These are phyloP conservation scores for Melastoma malabathricum DNA, from an alignment of 345 rosid species.

Conservation along the genomic window DNA sequence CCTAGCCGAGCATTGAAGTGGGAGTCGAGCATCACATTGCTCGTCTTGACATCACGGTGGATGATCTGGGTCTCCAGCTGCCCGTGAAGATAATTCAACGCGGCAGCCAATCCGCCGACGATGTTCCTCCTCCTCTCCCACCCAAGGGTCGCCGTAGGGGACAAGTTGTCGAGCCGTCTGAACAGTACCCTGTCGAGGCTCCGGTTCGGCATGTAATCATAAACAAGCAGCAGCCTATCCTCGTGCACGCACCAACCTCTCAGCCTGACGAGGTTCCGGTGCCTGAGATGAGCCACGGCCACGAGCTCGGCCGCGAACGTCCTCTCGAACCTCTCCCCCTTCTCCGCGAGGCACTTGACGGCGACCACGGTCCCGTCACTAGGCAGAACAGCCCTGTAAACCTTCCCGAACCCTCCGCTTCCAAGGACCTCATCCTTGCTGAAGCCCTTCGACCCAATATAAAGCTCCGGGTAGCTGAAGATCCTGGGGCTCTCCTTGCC, in stretches of 20 bases:
- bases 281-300: slow-evolving; percentile 91
- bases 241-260: slow-evolving; percentile 90
- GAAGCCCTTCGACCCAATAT: slow-evolving; percentile 81
- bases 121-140: slow-evolving; percentile 72
- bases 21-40: slow-evolving; percentile 93
- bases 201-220: slow-evolving; percentile 92
- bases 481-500: slow-evolving; percentile 75
- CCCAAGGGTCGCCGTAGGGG: slow-evolving; percentile 25
- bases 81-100: slow-evolving; percentile 74
- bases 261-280: slow-evolving; percentile 74
- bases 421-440: slow-evolving; percentile 61
- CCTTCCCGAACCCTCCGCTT: slow-evolving; percentile 84
- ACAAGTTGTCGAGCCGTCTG: slow-evolving; percentile 28
- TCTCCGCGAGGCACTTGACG: slow-evolving; percentile 82
- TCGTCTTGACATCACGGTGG: slow-evolving; percentile 83
- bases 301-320: slow-evolving; percentile 89
- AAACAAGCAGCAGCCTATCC: slow-evolving; percentile 69
- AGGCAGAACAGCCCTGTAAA: slow-evolving; percentile 64
- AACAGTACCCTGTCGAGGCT: slow-evolving; percentile 88
- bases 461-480: slow-evolving; percentile 84
- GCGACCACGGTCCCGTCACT: slow-evolving; percentile 86
- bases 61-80: slow-evolving; percentile 88
- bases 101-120: slow-evolving; percentile 72
- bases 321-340: slow-evolving; percentile 81
- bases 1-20: slow-evolving; percentile 71